Percentiles rank a stretch among this genome's conserved stretches.
These are phyloP conservation scores for Eleusine coracana DNA, from an alignment of 176 grass and related monocot genomes.

Conservation along the genomic window DNA sequence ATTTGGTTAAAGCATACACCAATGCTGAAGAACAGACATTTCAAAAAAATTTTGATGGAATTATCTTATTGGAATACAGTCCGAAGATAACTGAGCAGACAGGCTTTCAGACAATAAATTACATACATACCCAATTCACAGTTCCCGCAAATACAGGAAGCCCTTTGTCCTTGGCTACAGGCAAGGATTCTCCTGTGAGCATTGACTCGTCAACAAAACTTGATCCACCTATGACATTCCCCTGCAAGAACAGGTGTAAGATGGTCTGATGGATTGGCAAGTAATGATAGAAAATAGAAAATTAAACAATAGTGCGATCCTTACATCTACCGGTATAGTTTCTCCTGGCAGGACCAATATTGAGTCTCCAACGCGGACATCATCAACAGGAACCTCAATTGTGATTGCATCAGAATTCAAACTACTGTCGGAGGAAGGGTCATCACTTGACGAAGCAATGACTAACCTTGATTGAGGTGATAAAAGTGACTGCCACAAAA, in stretches of 20 bases:
- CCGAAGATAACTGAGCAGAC: not conserved
- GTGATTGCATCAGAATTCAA: slow-evolving; percentile 79
- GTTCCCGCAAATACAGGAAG: slow-evolving; percentile 90
- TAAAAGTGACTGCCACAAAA: slow-evolving; percentile 81
- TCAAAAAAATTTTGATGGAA: not conserved
- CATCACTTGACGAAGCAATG: slow-evolving; percentile 69
- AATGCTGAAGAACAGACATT: slow-evolving; percentile 8
- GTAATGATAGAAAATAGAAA: slow-evolving; percentile 37
- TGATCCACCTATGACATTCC: slow-evolving; percentile 74
- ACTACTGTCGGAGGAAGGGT: slow-evolving; percentile 54
- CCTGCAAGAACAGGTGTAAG: slow-evolving; percentile 44
- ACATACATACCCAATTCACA: slow-evolving; percentile 82
- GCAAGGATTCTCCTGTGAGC: slow-evolving; percentile 98
- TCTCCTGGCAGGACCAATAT: slow-evolving; percentile 94
- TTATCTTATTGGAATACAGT: slow-evolving; percentile 7
- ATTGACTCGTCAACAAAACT: slow-evolving; percentile 98
- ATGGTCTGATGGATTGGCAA: not conserved
- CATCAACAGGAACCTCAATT: slow-evolving; percentile 85
- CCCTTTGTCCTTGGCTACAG: slow-evolving; percentile 85
- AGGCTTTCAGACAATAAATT: slow-evolving; percentile 14
- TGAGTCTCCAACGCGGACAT: slow-evolving; percentile 92
- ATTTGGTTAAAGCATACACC: not conserved
- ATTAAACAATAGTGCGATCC: slow-evolving; percentile 15
- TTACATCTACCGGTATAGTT: slow-evolving; percentile 96
- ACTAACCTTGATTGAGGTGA: slow-evolving; percentile 86